Evolutionary conservation across 1,284 basidiomycete genomes (phyloP).

Genomic region (Quambalaria eucalypti): DNA sequence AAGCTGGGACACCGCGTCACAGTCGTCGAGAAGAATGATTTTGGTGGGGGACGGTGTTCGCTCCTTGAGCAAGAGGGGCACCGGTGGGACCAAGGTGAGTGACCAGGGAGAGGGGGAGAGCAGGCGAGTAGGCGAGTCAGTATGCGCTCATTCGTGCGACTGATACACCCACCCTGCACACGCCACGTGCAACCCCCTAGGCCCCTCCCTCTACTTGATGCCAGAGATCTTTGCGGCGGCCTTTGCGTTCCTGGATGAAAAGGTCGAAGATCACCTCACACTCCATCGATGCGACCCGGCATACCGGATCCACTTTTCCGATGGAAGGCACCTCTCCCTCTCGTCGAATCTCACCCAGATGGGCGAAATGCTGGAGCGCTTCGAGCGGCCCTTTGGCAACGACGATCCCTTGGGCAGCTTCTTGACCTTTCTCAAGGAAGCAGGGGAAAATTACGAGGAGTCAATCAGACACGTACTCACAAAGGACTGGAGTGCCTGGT

Average conservation of each 20-base stretch:
- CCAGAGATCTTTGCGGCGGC: slow-evolving; percentile 52
- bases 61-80: slow-evolving; percentile 52
- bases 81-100: slow-evolving; percentile 45
- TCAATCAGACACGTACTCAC: slow-evolving; percentile 49
- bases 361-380: slow-evolving; percentile 51
- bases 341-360: slow-evolving; percentile 50
- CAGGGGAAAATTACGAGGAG: slow-evolving; percentile 50
- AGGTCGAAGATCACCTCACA: slow-evolving; percentile 49
- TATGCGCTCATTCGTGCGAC: too few relatives aligned
- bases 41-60: slow-evolving; percentile 52
- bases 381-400: slow-evolving; percentile 52
- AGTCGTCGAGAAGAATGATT: slow-evolving; percentile 47
- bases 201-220: slow-evolving; percentile 52
- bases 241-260: slow-evolving; percentile 50
- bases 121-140: too few relatives aligned
- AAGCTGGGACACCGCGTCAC: slow-evolving; percentile 51
- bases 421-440: slow-evolving; percentile 49
- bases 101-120: not conserved
- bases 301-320: slow-evolving; percentile 30
- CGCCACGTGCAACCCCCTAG: not conserved
- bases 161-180: too few relatives aligned
- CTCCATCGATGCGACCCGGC: slow-evolving; percentile 41
- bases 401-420: slow-evolving; percentile 40
- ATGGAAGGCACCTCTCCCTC: slow-evolving; percentile 46
- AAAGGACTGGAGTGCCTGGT: slow-evolving; percentile 50